These are phyloP conservation scores for Termitomyces sp. DNA, from an alignment of 768 basidiomycete species.

Conservation along the genomic window DNA sequence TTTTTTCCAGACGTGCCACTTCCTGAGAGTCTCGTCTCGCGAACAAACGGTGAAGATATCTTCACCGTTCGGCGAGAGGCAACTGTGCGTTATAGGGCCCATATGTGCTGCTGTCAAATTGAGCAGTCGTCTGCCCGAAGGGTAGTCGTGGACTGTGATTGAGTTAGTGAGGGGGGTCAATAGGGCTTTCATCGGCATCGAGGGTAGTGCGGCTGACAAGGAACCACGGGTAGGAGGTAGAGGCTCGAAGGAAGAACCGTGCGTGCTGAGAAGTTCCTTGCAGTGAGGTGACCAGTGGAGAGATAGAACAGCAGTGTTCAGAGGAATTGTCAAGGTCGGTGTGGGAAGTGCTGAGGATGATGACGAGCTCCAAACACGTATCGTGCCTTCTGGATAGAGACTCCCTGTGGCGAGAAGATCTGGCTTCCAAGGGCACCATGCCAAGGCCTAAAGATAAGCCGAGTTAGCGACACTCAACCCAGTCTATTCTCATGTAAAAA, in stretches of 20 bases:
- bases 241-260: slow-evolving; percentile 63
- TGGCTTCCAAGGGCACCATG: slow-evolving; percentile 86
- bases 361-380: slow-evolving; percentile 67
- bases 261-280: slow-evolving; percentile 88
- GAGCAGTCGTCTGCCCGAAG: slow-evolving; percentile 48
- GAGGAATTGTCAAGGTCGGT: slow-evolving; percentile 62
- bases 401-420: slow-evolving; percentile 77
- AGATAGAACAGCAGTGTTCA: slow-evolving; percentile 68
- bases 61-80: slow-evolving; percentile 62
- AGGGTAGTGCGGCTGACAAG: slow-evolving; percentile 26
- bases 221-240: slow-evolving; percentile 28
- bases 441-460: slow-evolving; percentile 55
- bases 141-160: slow-evolving; percentile 75
- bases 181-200: slow-evolving; percentile 49
- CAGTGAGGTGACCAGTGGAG: slow-evolving; percentile 83
- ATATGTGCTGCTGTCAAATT: slow-evolving; percentile 57
- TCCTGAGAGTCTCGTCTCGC: slow-evolving; percentile 66
- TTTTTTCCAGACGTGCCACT: slow-evolving; percentile 68
- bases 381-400: slow-evolving; percentile 69
- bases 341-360: slow-evolving; percentile 28
- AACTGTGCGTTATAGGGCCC: slow-evolving; percentile 56
- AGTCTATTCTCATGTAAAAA: background rate
- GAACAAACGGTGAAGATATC: slow-evolving; percentile 64
- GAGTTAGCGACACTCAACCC: background rate
- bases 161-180: slow-evolving; percentile 59